Base-by-base conservation (phyloP, 768 basidiomycete genomes). In the Tricholoma sp. region DNA sequence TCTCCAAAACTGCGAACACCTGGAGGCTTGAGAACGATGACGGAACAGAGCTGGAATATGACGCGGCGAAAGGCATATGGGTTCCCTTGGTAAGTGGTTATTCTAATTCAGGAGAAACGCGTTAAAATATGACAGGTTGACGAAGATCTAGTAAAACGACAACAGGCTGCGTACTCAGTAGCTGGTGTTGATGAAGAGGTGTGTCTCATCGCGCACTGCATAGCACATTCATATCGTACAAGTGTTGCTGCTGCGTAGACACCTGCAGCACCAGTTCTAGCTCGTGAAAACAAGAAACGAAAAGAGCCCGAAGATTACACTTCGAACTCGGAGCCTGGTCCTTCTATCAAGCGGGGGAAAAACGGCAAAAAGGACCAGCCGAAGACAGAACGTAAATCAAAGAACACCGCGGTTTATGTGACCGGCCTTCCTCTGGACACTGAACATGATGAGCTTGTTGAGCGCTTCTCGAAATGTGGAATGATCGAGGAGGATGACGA, bases 161-260 rank as follows among this genome's bases (percentile, higher is more conserved):
- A 99, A 68, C 97, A 98, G 75, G 94, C 93, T 0, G 95, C 94
- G 1, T 99, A 99, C 71, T 88, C 93, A 0, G 78, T 99, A 1
- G 79, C 77, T 12, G 97, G 96, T 9, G 94, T 99, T 20, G 96
- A 99, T 68, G 97, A 98, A 77, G 82, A 86, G 74, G 95, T 92
- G 57, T 63, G 55, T 61, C 59, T 66, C 57, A 63, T 36, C 29
- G 20, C 20, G 52, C 39, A 17, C 52, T 42, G 15, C 37, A 53
- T 33, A 10, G 17, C 44, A 33, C 20, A 44, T 44, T 44, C 17
- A 42, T 32, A 53, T 53, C 52, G 29, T 42, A 53, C 47, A 49
- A 53, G 44, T 31, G 20, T 44, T 64, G 17, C 32, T 59, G 62
- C 55, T 59, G 57, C 53, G 50, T 63, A 97, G 95, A 82, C 85